A percentile compares a stretch with the other conserved stretches of the same genome.
phyloP scores from a whole-genome alignment of 2,329 filamentous ascomycete species.

The Podosphaera aphanis region DNA sequence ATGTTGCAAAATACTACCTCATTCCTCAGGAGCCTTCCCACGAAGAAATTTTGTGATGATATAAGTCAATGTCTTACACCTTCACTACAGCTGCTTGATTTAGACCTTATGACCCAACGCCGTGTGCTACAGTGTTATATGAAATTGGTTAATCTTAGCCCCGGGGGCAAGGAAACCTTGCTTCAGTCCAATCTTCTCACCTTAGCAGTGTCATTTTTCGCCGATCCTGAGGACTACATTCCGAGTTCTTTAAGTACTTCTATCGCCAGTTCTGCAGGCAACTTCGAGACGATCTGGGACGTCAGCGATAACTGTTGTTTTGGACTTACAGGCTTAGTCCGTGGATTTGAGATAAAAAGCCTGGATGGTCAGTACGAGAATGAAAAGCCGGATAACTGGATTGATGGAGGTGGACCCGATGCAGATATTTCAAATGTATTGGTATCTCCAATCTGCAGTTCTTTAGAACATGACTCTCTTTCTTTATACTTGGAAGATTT shows the following conservation, averaged over 20 bases:
- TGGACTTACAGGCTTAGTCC: constrained; percentile 67
- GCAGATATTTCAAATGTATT: constrained; percentile 37
- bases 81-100: constrained; percentile 67
- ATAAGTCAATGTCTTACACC: constrained; percentile 63
- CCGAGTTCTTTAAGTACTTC: constrained; percentile 70
- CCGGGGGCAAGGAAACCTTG: constrained; percentile 65
- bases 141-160: constrained; percentile 71
- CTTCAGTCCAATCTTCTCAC: constrained; percentile 81
- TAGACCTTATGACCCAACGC: constrained; percentile 79
- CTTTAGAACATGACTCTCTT: constrained; percentile 74
- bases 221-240: constrained; percentile 73
- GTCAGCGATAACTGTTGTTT: constrained; percentile 86
- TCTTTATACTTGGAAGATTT: constrained; percentile 43
- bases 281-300: constrained; percentile 89
- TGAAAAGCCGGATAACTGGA: constrained; percentile 26
- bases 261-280: constrained; percentile 72
- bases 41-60: constrained; percentile 70
- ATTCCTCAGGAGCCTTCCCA: constrained; percentile 66
- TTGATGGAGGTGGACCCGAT: constrained; percentile 33
- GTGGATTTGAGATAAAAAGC: constrained; percentile 48
- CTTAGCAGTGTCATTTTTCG: constrained; percentile 72
- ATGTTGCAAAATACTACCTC: constrained; percentile 90
- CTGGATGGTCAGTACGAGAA: constrained; percentile 46
- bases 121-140: constrained; percentile 88
- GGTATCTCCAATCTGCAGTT: constrained; percentile 52